A percentile compares a stretch with the other conserved stretches of the same genome.
Conservation (phyloP, 768 basidiomycete genomes). For the Daedaleopsis nitida region DNA sequence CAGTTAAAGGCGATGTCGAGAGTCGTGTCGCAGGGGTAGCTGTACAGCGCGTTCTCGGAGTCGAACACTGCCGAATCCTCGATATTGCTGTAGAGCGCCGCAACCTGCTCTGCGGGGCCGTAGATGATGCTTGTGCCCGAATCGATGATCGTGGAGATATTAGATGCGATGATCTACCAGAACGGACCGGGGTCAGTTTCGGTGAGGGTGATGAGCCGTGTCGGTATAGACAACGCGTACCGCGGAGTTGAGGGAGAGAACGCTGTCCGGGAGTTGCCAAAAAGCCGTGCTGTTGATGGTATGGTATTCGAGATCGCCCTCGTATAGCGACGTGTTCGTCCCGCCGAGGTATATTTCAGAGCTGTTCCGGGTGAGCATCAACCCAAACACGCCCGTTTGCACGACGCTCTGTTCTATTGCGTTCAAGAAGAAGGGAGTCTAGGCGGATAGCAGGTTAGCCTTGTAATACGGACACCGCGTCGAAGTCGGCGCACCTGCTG, state of each 20-base stretch:
- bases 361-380: slow-evolving; percentile 25
- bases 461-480: neutral
- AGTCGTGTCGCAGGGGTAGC: slow-evolving; percentile 29
- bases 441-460: neutral
- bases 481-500: neutral
- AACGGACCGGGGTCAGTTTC: slow-evolving; percentile 14
- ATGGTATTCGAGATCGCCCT: slow-evolving; percentile 32
- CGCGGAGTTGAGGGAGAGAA: neutral
- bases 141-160: slow-evolving; percentile 6
- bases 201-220: neutral
- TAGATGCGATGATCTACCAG: slow-evolving; percentile 1
- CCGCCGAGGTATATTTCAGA: slow-evolving; percentile 39
- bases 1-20: slow-evolving; percentile 29
- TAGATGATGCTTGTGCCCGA: slow-evolving; percentile 33
- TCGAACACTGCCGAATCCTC: slow-evolving; percentile 27
- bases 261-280: slow-evolving; percentile 24
- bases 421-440: slow-evolving; percentile 23
- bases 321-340: slow-evolving; percentile 33
- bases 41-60: slow-evolving; percentile 28
- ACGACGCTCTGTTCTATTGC: slow-evolving; percentile 15
- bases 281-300: slow-evolving; percentile 11
- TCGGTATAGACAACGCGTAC: neutral
- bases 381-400: slow-evolving; percentile 24
- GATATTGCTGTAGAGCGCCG: slow-evolving; percentile 24
- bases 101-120: slow-evolving; percentile 27